Percentiles rank a stretch among this genome's conserved stretches.
phyloP scores from a whole-genome alignment of 2,329 filamentous ascomycete species.

The Ophiostoma himal-ulmi region DNA sequence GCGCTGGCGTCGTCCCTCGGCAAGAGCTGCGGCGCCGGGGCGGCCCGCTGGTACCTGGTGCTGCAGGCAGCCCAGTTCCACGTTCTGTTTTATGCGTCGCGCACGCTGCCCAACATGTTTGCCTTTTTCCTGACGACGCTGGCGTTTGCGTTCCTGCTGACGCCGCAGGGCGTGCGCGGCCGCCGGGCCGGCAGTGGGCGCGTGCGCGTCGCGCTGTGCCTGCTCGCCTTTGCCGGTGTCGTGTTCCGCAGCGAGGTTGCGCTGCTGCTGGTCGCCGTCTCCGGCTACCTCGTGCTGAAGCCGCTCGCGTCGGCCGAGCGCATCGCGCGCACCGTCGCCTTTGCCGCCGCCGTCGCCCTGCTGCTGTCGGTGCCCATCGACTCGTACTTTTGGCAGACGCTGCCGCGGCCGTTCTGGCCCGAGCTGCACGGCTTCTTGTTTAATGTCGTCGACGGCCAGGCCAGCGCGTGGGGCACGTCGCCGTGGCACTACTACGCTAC shows the following conservation, averaged over 20 bases:
- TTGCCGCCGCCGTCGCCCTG: slow-evolving; percentile 62
- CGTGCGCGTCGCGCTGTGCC: slow-evolving; percentile 60
- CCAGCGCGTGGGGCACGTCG: slow-evolving; percentile 80
- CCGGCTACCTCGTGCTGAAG: slow-evolving; percentile 56
- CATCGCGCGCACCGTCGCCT: slow-evolving; percentile 60
- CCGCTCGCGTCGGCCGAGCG: slow-evolving; percentile 43
- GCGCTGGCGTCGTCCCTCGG: slow-evolving; percentile 59
- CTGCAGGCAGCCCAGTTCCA: slow-evolving; percentile 86
- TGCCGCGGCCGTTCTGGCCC: slow-evolving; percentile 70
- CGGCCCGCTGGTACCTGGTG: slow-evolving; percentile 71
- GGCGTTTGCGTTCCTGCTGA: slow-evolving; percentile 45
- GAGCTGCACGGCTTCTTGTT: slow-evolving; percentile 85
- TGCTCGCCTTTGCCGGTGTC: slow-evolving; percentile 73
- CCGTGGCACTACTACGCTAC: slow-evolving; percentile 83
- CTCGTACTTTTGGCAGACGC: slow-evolving; percentile 73
- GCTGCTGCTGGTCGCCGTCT: slow-evolving; percentile 65
- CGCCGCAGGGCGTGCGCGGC: background rate
- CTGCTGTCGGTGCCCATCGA: slow-evolving; percentile 68
- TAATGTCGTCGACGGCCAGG: slow-evolving; percentile 79
- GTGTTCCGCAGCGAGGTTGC: slow-evolving; percentile 89
- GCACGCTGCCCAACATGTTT: slow-evolving; percentile 94
- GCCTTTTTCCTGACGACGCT: slow-evolving; percentile 64
- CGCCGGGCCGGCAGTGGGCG: slow-evolving; percentile 33
- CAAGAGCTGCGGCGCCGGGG: slow-evolving; percentile 60
- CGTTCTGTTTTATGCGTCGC: slow-evolving; percentile 82